Evolutionary conservation across 768 basidiomycete genomes (phyloP).

Genomic region (Ramaria sp.): DNA sequence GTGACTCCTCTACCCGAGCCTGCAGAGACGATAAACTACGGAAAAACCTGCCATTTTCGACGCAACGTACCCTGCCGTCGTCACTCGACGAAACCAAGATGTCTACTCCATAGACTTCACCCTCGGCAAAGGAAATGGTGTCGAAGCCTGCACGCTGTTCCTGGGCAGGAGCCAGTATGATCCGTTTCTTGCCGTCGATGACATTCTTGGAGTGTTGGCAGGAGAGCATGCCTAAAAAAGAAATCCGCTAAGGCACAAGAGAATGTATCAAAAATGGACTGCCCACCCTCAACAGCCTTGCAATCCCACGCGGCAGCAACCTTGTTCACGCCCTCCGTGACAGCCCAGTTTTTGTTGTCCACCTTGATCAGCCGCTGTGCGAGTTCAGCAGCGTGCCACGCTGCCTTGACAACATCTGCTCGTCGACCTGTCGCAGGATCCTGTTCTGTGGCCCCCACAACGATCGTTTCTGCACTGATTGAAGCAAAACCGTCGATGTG

Average conservation of each 20-base stretch:
- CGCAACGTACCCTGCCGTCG: conserved; percentile 69
- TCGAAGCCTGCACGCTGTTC: conserved; percentile 81
- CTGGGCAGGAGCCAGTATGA: conserved; percentile 84
- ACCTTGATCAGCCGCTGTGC: conserved; percentile 87
- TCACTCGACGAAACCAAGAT: conserved; percentile 79
- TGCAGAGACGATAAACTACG: conserved; percentile 21
- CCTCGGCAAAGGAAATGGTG: conserved; percentile 76
- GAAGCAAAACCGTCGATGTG: conserved; percentile 97
- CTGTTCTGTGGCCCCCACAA: conserved; percentile 67
- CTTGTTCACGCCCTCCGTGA: conserved; percentile 78
- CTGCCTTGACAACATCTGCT: conserved; percentile 90
- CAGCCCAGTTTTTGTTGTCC: conserved; percentile 90
- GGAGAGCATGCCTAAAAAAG: conserved; percentile 71
- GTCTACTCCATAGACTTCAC: conserved; percentile 93
- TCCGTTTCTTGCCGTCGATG: conserved; percentile 92
- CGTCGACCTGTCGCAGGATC: conserved; percentile 74
- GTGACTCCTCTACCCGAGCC: conserved; percentile 83
- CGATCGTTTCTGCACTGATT: conserved; percentile 86
- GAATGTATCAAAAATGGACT: not conserved
- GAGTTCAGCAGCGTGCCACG: conserved; percentile 85
- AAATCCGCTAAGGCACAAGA: not conserved
- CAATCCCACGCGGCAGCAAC: conserved; percentile 66
- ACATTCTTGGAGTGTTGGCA: conserved; percentile 92
- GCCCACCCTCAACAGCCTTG: conserved; percentile 87
- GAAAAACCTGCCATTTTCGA: too few relatives aligned